A percentile compares a stretch with the other conserved stretches of the same genome.
These are phyloP conservation scores for Albugo candida DNA, from an alignment of 352 stramenopile species.

Conservation along the genomic window DNA sequence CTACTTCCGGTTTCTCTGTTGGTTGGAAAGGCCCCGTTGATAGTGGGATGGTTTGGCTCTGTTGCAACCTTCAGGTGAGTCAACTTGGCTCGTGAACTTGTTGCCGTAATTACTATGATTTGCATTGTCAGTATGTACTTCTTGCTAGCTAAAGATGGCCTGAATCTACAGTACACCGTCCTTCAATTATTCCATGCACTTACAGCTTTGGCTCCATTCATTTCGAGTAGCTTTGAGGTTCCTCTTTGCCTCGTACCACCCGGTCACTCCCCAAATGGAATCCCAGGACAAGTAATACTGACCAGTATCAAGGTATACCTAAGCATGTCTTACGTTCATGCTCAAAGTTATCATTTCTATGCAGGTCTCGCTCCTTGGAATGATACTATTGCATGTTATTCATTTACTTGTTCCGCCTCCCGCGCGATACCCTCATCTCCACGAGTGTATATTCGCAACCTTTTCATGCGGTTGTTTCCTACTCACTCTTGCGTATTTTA, in stretches of 20 bases:
- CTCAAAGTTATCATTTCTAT: background rate
- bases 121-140: slow-evolving; percentile 57
- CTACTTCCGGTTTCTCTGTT: slow-evolving; percentile 83
- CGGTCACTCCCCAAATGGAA: too few species aligned
- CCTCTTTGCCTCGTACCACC: slow-evolving; percentile 10
- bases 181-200: slow-evolving; percentile 13
- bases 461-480: slow-evolving; percentile 69
- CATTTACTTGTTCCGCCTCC: slow-evolving; percentile 27
- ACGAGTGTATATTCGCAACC: slow-evolving; percentile 67
- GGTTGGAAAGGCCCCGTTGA: slow-evolving; percentile 26
- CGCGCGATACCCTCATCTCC: slow-evolving; percentile 51
- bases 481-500: slow-evolving; percentile 48
- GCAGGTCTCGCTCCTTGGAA: slow-evolving; percentile 36
- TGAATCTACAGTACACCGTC: slow-evolving; percentile 49
- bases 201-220: slow-evolving; percentile 20
- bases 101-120: background rate
- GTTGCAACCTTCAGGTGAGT: slow-evolving; percentile 67
- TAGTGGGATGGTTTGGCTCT: slow-evolving; percentile 58
- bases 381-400: slow-evolving; percentile 28
- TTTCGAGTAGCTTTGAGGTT: too few species aligned
- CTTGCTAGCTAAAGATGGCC: slow-evolving; percentile 59
- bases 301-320: slow-evolving; percentile 9
- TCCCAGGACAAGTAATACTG: slow-evolving; percentile 1
- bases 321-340: slow-evolving; percentile 12
- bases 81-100: background rate